Base-by-base conservation (phyloP, 768 basidiomycete genomes). In the Pleurotus eryngii region DNA sequence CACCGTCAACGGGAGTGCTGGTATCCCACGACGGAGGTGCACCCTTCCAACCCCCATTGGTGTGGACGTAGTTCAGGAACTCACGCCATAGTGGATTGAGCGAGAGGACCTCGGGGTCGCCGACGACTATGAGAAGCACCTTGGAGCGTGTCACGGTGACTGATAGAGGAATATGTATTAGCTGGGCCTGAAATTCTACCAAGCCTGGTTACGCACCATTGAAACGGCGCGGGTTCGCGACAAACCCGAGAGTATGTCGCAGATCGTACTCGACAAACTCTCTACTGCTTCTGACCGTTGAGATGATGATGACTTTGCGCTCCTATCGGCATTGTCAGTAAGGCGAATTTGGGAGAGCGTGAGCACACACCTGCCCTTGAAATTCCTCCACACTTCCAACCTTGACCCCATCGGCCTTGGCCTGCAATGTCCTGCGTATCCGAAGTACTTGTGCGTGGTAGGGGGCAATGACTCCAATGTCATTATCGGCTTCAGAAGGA, bases 361-460 rank as follows among this genome's bases (percentile, higher is more conserved):
- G 38, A 30, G 8, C 22, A 57, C 60, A n/a, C 48, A 79, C 82
- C 69, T 85, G 81, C 5, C 85, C 86, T 65, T 86, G 85, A 69
- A 85, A 85, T 57, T 85, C 83, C 61, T 87, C 85, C 1, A 85
- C 84, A 18, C 81, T 83, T 17, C 84, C 86, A 12, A 87, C 80
- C 61, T 85, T 86, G 55, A 86, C 72, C 4, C 65, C 70, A 26
- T 74, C 73, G 1, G 72, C 71, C n/a, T 70, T 63, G 42, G 56
- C 59, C 26, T 65, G 63, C 12, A 86, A 64, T 2, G 66, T 54
- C 5, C 57, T 65, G 11, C 80, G 74, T 18, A 87, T 71, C 63
- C 80, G 83, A 9, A 68, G 64, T 47, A 76, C 75, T 63, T 87
- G 86, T 0, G 83, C 84, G 60, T 83, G 78, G 62, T 87, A 87